Evolutionary conservation across 805 yeast genomes (phyloP).

Genomic region (Debaryomyces prosopidis): DNA sequence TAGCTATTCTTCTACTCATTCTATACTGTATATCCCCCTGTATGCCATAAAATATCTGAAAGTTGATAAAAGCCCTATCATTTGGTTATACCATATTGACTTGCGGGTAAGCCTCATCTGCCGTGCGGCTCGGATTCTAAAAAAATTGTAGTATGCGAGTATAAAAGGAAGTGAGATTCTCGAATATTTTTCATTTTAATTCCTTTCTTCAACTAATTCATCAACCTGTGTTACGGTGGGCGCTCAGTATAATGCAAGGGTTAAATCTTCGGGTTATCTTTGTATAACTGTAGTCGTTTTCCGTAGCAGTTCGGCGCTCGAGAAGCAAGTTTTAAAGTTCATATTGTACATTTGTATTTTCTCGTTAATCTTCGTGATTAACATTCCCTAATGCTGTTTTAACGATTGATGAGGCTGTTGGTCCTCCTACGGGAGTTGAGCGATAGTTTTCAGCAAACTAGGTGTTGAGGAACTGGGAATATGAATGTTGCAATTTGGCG

Average conservation of each 20-base stretch:
- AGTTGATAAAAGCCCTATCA: neutral
- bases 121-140: neutral
- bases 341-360: conserved; percentile 9
- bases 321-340: conserved; percentile 51
- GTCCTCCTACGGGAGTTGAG: conserved; percentile 56
- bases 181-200: neutral
- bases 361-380: conserved; percentile 16
- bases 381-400: conserved; percentile 19
- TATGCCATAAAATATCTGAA: too few relatives aligned
- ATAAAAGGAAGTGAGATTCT: conserved; percentile 1
- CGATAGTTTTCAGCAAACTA: conserved; percentile 32
- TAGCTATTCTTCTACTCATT: conserved; percentile 35
- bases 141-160: conserved; percentile 1
- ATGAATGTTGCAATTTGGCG: conserved; percentile 7
- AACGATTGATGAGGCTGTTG: conserved; percentile 23
- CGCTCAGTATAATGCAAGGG: conserved; percentile 36
- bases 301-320: conserved; percentile 72
- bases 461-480: conserved; percentile 16
- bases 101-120: neutral
- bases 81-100: neutral
- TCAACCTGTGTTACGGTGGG: conserved; percentile 57
- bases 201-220: conserved; percentile 18
- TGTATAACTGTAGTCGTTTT: conserved; percentile 32
- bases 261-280: conserved; percentile 33
- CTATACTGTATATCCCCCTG: too few relatives aligned